Conservation (phyloP, 1,284 basidiomycete genomes). For the Boletus sp. region DNA sequence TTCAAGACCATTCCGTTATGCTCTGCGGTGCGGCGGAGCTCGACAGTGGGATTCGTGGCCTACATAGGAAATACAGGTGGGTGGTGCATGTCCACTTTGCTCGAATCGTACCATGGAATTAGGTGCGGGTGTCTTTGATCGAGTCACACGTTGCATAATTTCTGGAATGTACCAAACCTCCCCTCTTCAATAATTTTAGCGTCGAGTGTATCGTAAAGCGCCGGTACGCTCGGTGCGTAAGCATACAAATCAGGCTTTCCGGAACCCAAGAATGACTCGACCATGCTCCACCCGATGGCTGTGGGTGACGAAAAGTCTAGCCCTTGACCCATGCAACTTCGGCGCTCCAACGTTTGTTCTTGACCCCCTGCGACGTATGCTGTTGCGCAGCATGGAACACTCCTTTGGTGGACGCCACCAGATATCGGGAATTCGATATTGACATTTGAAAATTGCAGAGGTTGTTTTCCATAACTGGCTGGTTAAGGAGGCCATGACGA, state of each 20-base stretch:
- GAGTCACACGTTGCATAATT: constrained; percentile 29
- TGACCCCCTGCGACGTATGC: constrained; percentile 10
- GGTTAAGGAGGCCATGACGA: constrained; percentile 21
- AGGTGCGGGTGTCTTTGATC: constrained; percentile 20
- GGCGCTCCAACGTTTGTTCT: constrained; percentile 14
- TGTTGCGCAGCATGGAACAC: constrained; percentile 28
- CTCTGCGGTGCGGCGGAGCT: constrained; percentile 25
- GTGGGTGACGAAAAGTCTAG: constrained; percentile 15
- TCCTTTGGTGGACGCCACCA: constrained; percentile 25
- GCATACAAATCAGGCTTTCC: constrained; percentile 22
- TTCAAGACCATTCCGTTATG: constrained; percentile 13
- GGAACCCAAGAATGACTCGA: constrained; percentile 15
- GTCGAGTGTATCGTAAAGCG: constrained; percentile 21
- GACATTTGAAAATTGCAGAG: constrained; percentile 24
- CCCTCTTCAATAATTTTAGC: constrained; percentile 13
- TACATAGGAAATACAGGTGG: constrained; percentile 24
- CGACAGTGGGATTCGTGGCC: constrained; percentile 20
- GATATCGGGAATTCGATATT: constrained; percentile 27
- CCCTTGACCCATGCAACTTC: constrained; percentile 32
- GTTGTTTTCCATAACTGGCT: background rate
- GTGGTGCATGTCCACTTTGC: constrained; percentile 26
- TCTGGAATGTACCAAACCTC: constrained; percentile 23
- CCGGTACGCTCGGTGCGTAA: constrained; percentile 17
- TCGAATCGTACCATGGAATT: constrained; percentile 10
- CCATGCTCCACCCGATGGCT: constrained; percentile 13